Evolutionary conservation across 768 basidiomycete genomes (phyloP).

Genomic region (Agaricus bisporus): DNA sequence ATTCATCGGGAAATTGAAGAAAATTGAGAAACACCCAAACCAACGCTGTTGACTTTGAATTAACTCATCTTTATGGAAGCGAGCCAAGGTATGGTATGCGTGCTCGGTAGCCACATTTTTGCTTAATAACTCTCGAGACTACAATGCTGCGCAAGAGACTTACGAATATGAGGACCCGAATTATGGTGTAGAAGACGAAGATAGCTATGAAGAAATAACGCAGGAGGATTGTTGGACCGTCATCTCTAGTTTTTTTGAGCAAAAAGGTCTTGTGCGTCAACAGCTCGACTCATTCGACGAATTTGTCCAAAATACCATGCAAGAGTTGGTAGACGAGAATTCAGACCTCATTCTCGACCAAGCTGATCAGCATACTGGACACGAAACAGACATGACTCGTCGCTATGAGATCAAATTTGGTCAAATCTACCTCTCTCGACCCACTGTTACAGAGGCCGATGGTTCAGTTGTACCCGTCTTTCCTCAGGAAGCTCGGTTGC

Average conservation of each 20-base stretch:
- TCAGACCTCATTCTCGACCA: constrained; percentile 95
- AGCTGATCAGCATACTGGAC: constrained; percentile 92
- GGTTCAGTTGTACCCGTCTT: constrained; percentile 91
- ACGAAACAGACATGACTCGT: constrained; percentile 70
- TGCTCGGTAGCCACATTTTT: constrained; percentile 16
- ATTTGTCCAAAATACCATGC: constrained; percentile 99
- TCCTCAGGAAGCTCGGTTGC: constrained; percentile 91
- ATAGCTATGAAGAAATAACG: constrained; percentile 71
- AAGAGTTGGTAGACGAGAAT: constrained; percentile 97
- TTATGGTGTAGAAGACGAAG: constrained; percentile 51
- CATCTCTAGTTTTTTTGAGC: constrained; percentile 94
- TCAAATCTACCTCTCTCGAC: constrained; percentile 94
- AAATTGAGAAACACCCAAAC: not conserved
- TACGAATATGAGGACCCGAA: constrained; percentile 57
- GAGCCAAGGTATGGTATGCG: constrained; percentile 45
- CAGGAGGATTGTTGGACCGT: constrained; percentile 95
- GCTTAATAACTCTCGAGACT: constrained; percentile 39
- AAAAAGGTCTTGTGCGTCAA: constrained; percentile 95
- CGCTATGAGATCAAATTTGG: constrained; percentile 97
- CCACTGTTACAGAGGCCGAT: constrained; percentile 93
- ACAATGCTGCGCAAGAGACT: constrained; percentile 41
- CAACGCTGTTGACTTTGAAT: not conserved
- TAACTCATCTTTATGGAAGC: constrained; percentile 21
- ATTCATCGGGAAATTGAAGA: not conserved
- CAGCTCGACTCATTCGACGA: constrained; percentile 98